A percentile compares a stretch with the other conserved stretches of the same genome.
Evolutionary conservation across 768 basidiomycete genomes (phyloP).

Genomic region (Tricholoma sp.): DNA sequence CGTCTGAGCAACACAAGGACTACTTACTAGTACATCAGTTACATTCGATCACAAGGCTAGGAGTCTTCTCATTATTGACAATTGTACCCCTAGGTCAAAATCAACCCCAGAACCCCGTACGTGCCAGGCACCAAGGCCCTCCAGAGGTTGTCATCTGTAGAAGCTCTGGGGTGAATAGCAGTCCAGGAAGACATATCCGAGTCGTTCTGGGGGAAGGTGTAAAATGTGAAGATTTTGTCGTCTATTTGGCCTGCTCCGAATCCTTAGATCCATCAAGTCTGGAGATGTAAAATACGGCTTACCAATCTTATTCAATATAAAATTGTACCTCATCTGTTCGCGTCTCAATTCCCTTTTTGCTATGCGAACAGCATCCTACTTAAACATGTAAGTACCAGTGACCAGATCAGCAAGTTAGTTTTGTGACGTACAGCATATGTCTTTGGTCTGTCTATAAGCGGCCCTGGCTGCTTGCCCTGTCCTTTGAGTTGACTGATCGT

Average conservation of each 20-base stretch:
- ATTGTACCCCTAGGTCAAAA: background rate
- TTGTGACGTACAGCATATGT: background rate
- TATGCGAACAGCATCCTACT: background rate
- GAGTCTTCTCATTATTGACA: too few species aligned
- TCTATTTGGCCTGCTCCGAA: background rate
- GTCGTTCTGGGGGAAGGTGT: background rate
- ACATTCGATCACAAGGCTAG: too few species aligned
- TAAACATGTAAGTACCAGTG: background rate
- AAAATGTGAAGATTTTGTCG: background rate
- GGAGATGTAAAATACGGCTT: background rate
- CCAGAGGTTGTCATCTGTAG: constrained; percentile 5
- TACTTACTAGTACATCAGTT: too few species aligned
- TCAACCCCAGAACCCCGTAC: background rate
- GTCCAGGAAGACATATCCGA: background rate
- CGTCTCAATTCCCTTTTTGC: background rate
- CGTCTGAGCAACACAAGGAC: too few species aligned
- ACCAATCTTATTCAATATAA: too few species aligned
- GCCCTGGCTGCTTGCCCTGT: background rate
- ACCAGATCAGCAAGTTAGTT: background rate
- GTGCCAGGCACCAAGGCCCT: background rate
- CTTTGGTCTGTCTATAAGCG: background rate
- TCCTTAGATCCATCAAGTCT: background rate
- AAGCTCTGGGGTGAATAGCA: background rate
- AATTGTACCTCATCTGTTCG: too few species aligned
- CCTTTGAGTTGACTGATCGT: background rate